Evolutionary conservation across 1,284 basidiomycete genomes (phyloP).

Genomic region (Sanghuangporus weigelae): DNA sequence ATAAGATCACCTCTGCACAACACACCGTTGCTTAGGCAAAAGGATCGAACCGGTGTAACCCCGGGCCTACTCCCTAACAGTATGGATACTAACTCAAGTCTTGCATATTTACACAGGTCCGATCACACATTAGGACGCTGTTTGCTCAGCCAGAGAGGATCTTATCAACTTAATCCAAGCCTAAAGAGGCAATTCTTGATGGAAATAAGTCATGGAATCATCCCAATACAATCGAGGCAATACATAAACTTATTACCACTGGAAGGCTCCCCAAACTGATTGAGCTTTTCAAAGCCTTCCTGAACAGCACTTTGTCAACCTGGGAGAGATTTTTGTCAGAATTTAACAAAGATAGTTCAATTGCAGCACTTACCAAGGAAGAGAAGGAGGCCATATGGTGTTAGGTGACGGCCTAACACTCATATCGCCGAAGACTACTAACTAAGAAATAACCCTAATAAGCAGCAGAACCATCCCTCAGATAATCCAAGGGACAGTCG

Average conservation of each 20-base stretch:
- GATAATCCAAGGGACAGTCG: too few relatives aligned
- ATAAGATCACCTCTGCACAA: too few relatives aligned
- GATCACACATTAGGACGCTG: constrained; percentile 21
- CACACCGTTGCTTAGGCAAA: too few relatives aligned
- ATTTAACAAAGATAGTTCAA: neutral
- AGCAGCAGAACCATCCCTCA: too few relatives aligned
- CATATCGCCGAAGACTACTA: too few relatives aligned
- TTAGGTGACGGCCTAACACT: neutral
- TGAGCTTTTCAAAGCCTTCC: constrained; percentile 10
- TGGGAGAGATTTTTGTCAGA: constrained; percentile 13
- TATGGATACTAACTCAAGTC: too few relatives aligned
- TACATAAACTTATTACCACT: neutral
- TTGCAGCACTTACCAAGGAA: neutral
- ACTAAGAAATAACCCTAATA: too few relatives aligned
- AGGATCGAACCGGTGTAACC: too few relatives aligned
- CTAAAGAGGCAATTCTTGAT: constrained; percentile 11
- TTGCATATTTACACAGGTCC: constrained; percentile 8
- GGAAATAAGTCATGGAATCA: neutral
- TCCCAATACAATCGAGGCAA: constrained; percentile 13
- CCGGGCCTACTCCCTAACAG: too few relatives aligned
- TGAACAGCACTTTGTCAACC: constrained; percentile 5
- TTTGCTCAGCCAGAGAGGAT: constrained; percentile 21
- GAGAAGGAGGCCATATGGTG: too few relatives aligned
- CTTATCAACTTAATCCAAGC: constrained; percentile 12
- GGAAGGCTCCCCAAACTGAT: constrained; percentile 9